A percentile compares a stretch with the other conserved stretches of the same genome.
Evolutionary conservation across 768 basidiomycete genomes (phyloP).

Genomic region (Pleurotus djamor): DNA sequence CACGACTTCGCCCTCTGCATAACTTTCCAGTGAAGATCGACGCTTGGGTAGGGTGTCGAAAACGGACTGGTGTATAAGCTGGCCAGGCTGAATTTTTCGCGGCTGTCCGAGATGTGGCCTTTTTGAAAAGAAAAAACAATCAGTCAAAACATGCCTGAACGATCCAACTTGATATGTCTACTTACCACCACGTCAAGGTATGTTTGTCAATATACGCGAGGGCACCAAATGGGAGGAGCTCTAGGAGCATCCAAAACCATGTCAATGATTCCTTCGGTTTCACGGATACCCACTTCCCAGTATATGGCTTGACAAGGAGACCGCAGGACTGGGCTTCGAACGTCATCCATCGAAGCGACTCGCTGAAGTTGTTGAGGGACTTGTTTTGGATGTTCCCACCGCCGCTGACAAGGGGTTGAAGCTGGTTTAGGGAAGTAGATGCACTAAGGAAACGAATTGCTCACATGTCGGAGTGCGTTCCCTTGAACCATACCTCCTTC

Average conservation of each 20-base stretch:
- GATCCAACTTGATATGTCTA: no score
- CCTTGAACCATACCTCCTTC: no score
- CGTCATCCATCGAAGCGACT: conserved; percentile 16
- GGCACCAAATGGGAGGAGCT: conserved; percentile 5
- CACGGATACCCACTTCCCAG: conserved; percentile 4
- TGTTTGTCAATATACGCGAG: background rate
- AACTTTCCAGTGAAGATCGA: no score
- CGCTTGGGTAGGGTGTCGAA: no score
- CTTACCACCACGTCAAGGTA: background rate
- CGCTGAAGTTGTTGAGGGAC: conserved; percentile 14
- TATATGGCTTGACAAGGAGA: conserved; percentile 7
- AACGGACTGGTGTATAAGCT: conserved; percentile 9
- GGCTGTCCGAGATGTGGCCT: background rate
- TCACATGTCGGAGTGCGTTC: conserved; percentile 14
- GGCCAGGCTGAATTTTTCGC: conserved; percentile 1
- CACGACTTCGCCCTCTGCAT: no score
- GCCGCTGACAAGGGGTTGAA: no score
- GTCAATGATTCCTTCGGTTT: conserved; percentile 13
- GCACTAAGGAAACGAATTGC: no score
- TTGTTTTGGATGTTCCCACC: conserved; percentile 15
- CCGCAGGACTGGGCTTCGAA: conserved; percentile 15
- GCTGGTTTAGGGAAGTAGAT: no score
- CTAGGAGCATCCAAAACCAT: conserved; percentile 13
- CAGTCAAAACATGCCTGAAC: no score
- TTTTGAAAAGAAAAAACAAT: no score